Conservation (phyloP, 352 stramenopile genomes). For the Aphanomyces euteiches region DNA sequence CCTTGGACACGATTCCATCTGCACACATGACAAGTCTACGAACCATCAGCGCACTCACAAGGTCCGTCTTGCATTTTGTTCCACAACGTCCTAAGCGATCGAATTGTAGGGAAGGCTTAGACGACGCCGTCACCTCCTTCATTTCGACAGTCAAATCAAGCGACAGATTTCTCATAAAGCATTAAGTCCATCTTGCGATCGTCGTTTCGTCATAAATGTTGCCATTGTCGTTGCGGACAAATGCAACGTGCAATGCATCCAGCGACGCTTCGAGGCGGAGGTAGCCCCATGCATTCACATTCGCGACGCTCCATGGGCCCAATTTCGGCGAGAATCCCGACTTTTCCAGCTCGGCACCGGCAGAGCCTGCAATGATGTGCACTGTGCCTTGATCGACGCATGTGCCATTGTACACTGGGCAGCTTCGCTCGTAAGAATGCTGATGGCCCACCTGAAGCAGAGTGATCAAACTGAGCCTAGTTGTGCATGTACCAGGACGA, state of each 20-base stretch:
- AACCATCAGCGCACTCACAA: conserved; percentile 61
- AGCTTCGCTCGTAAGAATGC: conserved; percentile 90
- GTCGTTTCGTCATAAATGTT: conserved; percentile 59
- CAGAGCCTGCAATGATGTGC: conserved; percentile 84
- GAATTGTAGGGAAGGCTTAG: conserved; percentile 51
- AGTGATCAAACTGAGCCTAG: background rate
- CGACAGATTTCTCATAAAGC: conserved; percentile 44
- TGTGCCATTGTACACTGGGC: conserved; percentile 65
- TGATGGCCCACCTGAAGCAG: conserved; percentile 74
- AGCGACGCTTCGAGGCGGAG: conserved; percentile 39
- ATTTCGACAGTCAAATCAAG: conserved; percentile 65
- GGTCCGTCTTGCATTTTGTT: conserved; percentile 28
- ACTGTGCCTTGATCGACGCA: conserved; percentile 71
- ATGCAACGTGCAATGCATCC: conserved; percentile 50
- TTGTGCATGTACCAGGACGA: conserved; percentile 62
- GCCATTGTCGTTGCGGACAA: conserved; percentile 66
- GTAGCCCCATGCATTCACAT: conserved; percentile 78
- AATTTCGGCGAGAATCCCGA: conserved; percentile 60
- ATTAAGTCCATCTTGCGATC: conserved; percentile 45
- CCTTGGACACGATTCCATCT: conserved; percentile 37
- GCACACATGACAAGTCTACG: conserved; percentile 44
- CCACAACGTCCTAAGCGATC: background rate
- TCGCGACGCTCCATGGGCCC: conserved; percentile 73
- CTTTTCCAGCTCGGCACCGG: conserved; percentile 66
- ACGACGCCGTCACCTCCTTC: conserved; percentile 67